Base-by-base conservation (phyloP, 2,329 filamentous ascomycete genomes). In the Scytalidium lignicola region DNA sequence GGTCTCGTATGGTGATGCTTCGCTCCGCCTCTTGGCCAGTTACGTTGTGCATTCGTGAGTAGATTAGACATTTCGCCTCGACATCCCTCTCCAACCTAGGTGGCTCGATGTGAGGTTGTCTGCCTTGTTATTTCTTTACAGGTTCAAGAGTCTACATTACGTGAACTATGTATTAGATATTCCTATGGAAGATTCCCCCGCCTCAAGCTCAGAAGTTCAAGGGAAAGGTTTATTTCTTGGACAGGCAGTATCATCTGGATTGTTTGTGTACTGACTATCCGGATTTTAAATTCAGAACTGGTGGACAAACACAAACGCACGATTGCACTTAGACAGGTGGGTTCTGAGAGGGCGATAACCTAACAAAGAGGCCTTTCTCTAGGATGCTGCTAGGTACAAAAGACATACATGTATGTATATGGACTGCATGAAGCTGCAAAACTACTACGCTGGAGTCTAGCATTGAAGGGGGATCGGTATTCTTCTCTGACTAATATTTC, bases 271-370 rank as follows among this genome's bases (percentile, higher is more conserved):
- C n/a, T 37, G 15, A 13, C 32, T n/a, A 13, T 15, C 10, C 15
- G 15, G 32, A 13, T 37, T 66, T 64, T 61, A 64, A 61, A 51
- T 55, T 57, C 51, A 56, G 55, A 74, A 75, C 71, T 65, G 73
- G 72, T 75, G 70, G 71, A 56, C 67, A 61, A 56, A 61, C 59
- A 68, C 73, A 77, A 76, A 75, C 73, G 70, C 62, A 62, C 56
- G 55, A 53, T 63, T 67, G 63, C 66, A 44, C 48, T 60, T 55
- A 57, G 53, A 55, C 56, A 61, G 60, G 57, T 58, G 72, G 70
- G 73, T 71, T 74, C 70, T 71, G 54, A 69, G 74, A 72, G 73
- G 68, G 70, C 56, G 57, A 26, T 26, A 26, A n/a, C 59, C 61
- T 62, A 66, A 76, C 73, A 75, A 76, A 76, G 73, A 65, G 62